These are phyloP conservation scores for Ustilago vetiveriae DNA, from an alignment of 1,284 basidiomycete species.

Conservation along the genomic window DNA sequence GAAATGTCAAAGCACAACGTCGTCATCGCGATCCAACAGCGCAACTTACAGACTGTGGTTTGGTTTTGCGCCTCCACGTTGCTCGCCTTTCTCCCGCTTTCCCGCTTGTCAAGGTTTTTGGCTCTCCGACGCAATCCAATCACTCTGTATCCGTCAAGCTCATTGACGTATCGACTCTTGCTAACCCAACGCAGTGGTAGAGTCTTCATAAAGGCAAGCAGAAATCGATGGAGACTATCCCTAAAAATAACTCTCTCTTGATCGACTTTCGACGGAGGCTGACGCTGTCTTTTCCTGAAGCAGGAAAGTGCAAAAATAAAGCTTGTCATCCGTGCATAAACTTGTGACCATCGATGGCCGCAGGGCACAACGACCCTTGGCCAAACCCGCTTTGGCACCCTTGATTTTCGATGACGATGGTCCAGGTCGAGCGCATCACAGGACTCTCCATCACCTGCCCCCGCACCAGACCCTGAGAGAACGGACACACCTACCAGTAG, in stretches of 20 bases:
- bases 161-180: neutral
- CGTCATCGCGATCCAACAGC: slow-evolving; percentile 10
- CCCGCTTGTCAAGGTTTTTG: neutral
- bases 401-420: slow-evolving; percentile 2
- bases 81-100: neutral
- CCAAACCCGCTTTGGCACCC: no score
- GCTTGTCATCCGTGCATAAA: neutral
- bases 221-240: no score
- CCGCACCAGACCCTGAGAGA: slow-evolving; percentile 1
- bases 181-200: neutral
- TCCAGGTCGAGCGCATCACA: neutral
- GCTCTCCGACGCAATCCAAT: neutral
- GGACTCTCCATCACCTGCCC: neutral
- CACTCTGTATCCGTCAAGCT: no score
- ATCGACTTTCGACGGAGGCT: neutral
- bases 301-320: neutral
- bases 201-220: neutral
- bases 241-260: neutral
- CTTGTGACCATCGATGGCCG: neutral
- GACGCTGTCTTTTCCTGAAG: no score
- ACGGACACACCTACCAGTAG: neutral
- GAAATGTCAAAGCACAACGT: slow-evolving; percentile 10
- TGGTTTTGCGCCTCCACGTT: no score
- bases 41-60: neutral
- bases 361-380: no score